phyloP scores from a whole-genome alignment of 2,329 filamentous ascomycete genomes.

The Verticillium tricorpus region DNA sequence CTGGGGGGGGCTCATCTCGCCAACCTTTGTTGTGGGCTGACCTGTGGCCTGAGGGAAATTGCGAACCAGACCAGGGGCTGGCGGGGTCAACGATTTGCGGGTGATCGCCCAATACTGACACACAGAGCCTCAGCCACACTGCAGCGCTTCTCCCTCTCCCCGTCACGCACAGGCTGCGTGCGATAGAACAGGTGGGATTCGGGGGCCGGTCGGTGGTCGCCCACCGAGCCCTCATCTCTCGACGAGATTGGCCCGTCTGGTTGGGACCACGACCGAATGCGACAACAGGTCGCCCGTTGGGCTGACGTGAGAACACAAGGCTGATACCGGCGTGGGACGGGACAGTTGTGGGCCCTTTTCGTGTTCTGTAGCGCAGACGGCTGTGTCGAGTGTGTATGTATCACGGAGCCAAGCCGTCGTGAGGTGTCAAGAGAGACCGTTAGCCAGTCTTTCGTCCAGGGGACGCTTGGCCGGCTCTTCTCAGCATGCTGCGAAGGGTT shows the following conservation, averaged over 20 bases:
- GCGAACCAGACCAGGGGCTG: background rate
- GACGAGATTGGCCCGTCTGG: background rate
- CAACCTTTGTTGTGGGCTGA: background rate
- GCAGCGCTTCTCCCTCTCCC: background rate
- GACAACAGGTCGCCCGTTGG: background rate
- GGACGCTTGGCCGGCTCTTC: background rate
- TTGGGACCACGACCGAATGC: background rate
- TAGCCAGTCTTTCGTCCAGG: background rate
- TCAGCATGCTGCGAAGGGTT: background rate
- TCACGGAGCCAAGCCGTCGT: background rate
- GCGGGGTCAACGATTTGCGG: background rate
- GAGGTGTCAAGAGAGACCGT: background rate
- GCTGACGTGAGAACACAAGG: background rate
- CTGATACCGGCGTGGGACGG: background rate
- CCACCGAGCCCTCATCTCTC: background rate
- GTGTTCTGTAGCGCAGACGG: background rate
- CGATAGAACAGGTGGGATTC: background rate
- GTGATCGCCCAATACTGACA: background rate
- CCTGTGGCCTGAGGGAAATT: background rate
- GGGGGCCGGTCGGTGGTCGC: background rate
- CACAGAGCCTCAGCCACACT: background rate
- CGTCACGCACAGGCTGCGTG: background rate
- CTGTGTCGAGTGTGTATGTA: background rate
- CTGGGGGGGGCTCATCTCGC: background rate
- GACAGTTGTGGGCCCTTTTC: background rate